Conservation (phyloP, 1,139 yeast genomes). For the Lodderomyces beijingensis region DNA sequence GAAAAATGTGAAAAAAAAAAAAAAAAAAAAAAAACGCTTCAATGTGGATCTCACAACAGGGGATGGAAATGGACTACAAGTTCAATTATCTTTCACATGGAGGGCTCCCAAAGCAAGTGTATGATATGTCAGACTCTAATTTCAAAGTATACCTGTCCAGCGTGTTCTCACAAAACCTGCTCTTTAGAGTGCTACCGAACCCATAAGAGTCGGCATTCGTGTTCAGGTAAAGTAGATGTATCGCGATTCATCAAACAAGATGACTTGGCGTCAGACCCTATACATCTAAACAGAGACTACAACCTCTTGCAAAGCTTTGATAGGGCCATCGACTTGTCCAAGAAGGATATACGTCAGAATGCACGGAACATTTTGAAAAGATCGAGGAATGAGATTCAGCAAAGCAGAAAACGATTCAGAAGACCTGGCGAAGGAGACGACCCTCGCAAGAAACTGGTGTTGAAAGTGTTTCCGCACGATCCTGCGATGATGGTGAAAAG, state of each 20-base stretch:
- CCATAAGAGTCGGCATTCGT: constrained; percentile 61
- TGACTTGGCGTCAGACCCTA: constrained; percentile 26
- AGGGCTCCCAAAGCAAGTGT: constrained; percentile 24
- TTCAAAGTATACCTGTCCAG: constrained; percentile 79
- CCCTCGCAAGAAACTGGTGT: constrained; percentile 21
- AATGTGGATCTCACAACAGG: too few relatives aligned
- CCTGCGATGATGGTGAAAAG: constrained; percentile 28
- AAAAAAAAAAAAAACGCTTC: not conserved
- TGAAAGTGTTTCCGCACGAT: constrained; percentile 19
- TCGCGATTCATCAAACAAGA: constrained; percentile 52
- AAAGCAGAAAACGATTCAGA: constrained; percentile 12
- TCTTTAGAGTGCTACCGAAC: constrained; percentile 63
- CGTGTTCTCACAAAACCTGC: constrained; percentile 67
- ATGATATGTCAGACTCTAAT: constrained; percentile 45
- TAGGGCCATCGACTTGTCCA: constrained; percentile 49
- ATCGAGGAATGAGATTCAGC: constrained; percentile 15
- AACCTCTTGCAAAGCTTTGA: constrained; percentile 65
- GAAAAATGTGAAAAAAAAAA: not conserved
- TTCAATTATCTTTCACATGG: too few relatives aligned
- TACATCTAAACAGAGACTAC: constrained; percentile 74
- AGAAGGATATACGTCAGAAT: constrained; percentile 40
- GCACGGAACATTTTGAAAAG: constrained; percentile 36
- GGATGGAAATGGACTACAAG: too few relatives aligned
- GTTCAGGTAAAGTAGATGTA: constrained; percentile 66
- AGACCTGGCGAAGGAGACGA: constrained; percentile 17